These are phyloP conservation scores for Monosporascus ibericus DNA, from an alignment of 2,329 filamentous ascomycete genomes.

Conservation along the genomic window DNA sequence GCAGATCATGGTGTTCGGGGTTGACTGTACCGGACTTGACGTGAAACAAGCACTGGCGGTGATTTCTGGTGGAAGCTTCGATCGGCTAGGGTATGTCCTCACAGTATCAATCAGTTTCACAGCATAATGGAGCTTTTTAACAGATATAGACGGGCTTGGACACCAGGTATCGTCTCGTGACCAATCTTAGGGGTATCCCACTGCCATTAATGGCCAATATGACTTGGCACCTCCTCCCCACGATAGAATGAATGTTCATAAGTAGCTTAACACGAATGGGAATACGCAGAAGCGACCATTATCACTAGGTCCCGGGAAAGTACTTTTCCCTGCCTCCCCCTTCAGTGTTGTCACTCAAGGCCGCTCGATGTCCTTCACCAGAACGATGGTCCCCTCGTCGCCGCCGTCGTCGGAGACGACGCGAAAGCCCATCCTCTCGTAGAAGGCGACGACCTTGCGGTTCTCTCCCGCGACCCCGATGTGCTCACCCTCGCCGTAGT, in stretches of 20 bases:
- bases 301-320: background rate
- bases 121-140: background rate
- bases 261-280: background rate
- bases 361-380: slow-evolving; percentile 32
- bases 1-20: background rate
- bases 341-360: background rate
- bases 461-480: slow-evolving; percentile 42
- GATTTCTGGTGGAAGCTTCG: background rate
- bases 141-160: background rate
- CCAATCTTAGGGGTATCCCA: too few species aligned
- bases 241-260: background rate
- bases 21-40: background rate
- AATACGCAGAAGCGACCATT: background rate
- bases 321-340: too few species aligned
- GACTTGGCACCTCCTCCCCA: background rate
- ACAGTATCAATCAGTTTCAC: background rate
- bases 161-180: background rate
- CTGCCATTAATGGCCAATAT: too few species aligned
- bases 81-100: background rate
- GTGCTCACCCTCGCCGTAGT: slow-evolving; percentile 33
- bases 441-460: slow-evolving; percentile 40
- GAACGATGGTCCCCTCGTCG: slow-evolving; percentile 31
- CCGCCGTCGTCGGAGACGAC: slow-evolving; percentile 24
- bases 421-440: slow-evolving; percentile 40
- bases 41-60: background rate